These are phyloP conservation scores for Carex arenaria DNA, from an alignment of 202 grass and related monocot species.

Conservation along the genomic window DNA sequence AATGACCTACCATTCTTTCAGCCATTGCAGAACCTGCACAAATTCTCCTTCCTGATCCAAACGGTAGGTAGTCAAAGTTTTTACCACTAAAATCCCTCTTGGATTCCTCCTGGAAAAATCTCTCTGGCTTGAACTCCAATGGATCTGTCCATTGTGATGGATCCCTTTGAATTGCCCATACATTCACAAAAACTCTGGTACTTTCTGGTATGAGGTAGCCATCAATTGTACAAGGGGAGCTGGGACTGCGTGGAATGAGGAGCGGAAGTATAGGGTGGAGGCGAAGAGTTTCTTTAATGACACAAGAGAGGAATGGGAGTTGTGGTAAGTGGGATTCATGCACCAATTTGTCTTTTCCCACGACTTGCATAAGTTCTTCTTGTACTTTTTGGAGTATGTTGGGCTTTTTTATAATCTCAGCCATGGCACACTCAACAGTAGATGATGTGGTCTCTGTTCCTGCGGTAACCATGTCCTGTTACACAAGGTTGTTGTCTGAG, in stretches of 20 bases:
- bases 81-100: slow-evolving; percentile 26
- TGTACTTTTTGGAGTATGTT: slow-evolving; percentile 26
- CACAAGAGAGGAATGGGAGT: slow-evolving; percentile 49
- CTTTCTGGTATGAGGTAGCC: slow-evolving; percentile 45
- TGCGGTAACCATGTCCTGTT: slow-evolving; percentile 48
- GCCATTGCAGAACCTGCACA: slow-evolving; percentile 22
- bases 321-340: slow-evolving; percentile 53
- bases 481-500: neutral
- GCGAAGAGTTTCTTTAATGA: slow-evolving; percentile 67
- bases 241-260: slow-evolving; percentile 54
- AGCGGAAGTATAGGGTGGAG: slow-evolving; percentile 66
- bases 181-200: slow-evolving; percentile 62
- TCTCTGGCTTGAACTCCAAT: no score
- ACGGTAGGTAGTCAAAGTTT: slow-evolving; percentile 28
- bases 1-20: slow-evolving; percentile 13
- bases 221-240: slow-evolving; percentile 28
- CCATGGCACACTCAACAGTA: slow-evolving; percentile 67
- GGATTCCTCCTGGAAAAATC: neutral
- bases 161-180: slow-evolving; percentile 62
- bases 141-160: no score
- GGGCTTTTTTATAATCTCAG: slow-evolving; percentile 42
- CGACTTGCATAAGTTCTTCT: slow-evolving; percentile 54
- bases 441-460: slow-evolving; percentile 68
- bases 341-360: slow-evolving; percentile 45
- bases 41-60: slow-evolving; percentile 30